Evolutionary conservation across 257 asterid genomes (phyloP).

Genomic region (Osmanthus fragrans): DNA sequence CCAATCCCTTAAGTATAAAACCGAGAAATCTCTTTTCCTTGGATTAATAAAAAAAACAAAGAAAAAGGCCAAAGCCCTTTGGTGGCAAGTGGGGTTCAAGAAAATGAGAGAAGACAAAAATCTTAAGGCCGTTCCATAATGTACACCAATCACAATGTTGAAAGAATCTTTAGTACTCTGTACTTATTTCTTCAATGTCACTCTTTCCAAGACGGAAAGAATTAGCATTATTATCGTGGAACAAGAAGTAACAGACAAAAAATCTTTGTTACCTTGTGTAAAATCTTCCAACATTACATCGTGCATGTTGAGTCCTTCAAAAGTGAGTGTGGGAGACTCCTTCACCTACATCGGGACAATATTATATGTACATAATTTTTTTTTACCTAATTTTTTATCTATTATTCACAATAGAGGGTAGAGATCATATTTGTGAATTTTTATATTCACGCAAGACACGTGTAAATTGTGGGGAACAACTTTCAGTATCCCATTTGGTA

Average conservation of each 20-base stretch:
- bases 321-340: background rate
- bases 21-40: constrained; percentile 2
- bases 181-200: constrained; percentile 22
- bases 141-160: constrained; percentile 17
- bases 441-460: too few species aligned
- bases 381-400: too few species aligned
- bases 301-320: constrained; percentile 24
- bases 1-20: constrained; percentile 11
- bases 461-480: too few species aligned
- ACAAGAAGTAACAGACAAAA: constrained; percentile 37
- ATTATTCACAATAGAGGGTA: too few species aligned
- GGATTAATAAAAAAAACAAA: constrained; percentile 4
- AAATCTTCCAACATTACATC: constrained; percentile 26
- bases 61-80: constrained; percentile 7
- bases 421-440: too few species aligned
- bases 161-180: constrained; percentile 33
- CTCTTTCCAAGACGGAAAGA: constrained; percentile 11
- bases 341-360: too few species aligned
- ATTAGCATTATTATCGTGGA: constrained; percentile 9
- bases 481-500: too few species aligned
- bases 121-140: constrained; percentile 9
- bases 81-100: constrained; percentile 33
- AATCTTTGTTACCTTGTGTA: constrained; percentile 14
- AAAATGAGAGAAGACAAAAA: constrained; percentile 20
- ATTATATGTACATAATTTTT: too few species aligned